Evolutionary conservation across 2,329 filamentous ascomycete genomes (phyloP).

Genomic region (Fusarium secorum): DNA sequence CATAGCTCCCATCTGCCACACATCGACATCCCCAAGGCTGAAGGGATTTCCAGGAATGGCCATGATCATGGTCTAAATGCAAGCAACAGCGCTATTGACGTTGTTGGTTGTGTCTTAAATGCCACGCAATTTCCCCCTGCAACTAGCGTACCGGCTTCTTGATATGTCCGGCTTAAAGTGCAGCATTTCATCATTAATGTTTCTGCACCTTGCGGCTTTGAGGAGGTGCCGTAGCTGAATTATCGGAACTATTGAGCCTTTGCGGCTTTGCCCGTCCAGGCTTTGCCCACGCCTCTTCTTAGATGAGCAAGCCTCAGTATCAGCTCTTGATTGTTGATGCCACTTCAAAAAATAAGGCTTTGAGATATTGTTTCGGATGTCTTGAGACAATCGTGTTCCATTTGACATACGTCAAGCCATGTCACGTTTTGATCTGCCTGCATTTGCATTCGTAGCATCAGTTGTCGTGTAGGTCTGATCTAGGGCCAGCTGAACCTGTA

Average conservation of each 20-base stretch:
- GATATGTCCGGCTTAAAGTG: background rate
- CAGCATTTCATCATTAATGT: background rate
- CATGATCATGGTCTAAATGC: background rate
- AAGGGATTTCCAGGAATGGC: background rate
- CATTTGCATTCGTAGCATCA: background rate
- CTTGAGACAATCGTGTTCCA: constrained; percentile 4
- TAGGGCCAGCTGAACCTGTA: constrained; percentile 32
- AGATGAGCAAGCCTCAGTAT: constrained; percentile 20
- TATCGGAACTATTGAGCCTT: constrained; percentile 19
- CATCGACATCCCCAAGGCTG: constrained; percentile 20
- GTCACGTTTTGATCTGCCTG: background rate
- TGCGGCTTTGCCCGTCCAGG: constrained; percentile 24
- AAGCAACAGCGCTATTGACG: constrained; percentile 1
- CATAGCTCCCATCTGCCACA: constrained; percentile 6
- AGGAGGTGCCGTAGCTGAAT: constrained; percentile 3
- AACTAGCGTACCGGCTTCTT: constrained; percentile 11
- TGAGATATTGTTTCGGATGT: constrained; percentile 24
- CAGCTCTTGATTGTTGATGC: constrained; percentile 6
- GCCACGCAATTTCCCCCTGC: constrained; percentile 30
- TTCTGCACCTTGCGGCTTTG: constrained; percentile 1
- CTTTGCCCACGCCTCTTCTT: constrained; percentile 23
- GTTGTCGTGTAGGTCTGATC: constrained; percentile 4
- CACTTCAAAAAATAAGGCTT: background rate
- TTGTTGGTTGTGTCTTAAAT: constrained; percentile 7
- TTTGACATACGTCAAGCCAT: constrained; percentile 4